phyloP scores from a whole-genome alignment of 768 basidiomycete species.

The Russula dissimulans region DNA sequence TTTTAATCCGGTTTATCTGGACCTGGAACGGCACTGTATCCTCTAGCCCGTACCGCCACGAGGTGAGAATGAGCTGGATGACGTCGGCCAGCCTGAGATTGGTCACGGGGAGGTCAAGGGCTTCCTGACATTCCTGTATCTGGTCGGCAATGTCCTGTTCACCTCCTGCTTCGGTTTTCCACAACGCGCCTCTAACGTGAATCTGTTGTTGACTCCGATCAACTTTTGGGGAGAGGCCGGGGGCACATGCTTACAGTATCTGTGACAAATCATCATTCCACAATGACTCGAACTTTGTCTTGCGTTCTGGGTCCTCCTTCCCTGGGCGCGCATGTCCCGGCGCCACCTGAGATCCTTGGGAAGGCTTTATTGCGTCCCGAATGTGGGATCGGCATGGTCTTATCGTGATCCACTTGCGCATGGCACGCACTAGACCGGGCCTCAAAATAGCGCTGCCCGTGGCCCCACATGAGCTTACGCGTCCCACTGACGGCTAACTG shows the following conservation, averaged over 20 bases:
- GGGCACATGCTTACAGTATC: neutral
- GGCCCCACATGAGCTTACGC: neutral
- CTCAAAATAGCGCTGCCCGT: neutral
- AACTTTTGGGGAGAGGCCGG: neutral
- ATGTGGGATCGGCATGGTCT: too few species aligned
- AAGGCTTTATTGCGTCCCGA: neutral
- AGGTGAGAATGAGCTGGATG: neutral
- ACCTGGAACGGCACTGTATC: neutral
- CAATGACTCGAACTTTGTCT: neutral
- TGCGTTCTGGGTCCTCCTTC: neutral
- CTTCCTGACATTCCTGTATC: neutral
- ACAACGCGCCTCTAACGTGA: too few species aligned
- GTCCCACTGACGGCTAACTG: neutral
- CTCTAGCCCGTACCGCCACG: neutral
- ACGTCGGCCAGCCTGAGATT: neutral
- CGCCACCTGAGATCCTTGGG: too few species aligned
- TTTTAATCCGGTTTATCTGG: neutral
- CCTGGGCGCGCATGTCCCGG: too few species aligned
- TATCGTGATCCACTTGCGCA: neutral
- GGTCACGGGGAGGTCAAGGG: neutral
- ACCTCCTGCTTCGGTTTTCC: neutral
- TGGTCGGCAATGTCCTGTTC: neutral
- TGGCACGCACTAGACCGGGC: neutral
- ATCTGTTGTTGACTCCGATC: neutral
- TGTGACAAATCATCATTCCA: neutral